Evolutionary conservation across 2,329 filamentous ascomycete genomes (phyloP).

Genomic region (Trichoderma arundinaceum): DNA sequence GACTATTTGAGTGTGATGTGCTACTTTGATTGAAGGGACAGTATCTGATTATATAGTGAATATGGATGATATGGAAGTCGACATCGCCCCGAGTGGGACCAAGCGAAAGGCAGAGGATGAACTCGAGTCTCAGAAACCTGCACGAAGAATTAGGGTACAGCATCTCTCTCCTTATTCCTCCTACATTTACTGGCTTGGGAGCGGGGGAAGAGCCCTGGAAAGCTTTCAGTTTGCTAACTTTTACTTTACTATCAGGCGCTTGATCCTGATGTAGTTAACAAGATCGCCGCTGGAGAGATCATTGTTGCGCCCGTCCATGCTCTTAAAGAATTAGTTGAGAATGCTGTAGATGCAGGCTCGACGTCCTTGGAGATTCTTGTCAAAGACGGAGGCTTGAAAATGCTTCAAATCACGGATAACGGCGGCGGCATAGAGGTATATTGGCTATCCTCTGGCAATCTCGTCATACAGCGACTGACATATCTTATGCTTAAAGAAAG

Average conservation of each 20-base stretch:
- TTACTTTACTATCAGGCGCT: constrained; percentile 64
- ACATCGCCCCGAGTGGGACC: constrained; percentile 45
- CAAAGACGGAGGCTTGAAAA: constrained; percentile 92
- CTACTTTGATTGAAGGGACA: not conserved
- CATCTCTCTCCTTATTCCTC: not conserved
- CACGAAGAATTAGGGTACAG: constrained; percentile 57
- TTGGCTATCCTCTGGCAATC: constrained; percentile 28
- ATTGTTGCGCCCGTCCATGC: constrained; percentile 97
- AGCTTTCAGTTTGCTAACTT: not conserved
- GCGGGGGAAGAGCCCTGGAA: not conserved
- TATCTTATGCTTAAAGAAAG: constrained; percentile 63
- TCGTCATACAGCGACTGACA: not conserved
- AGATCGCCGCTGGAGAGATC: constrained; percentile 97
- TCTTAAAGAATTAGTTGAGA: constrained; percentile 94
- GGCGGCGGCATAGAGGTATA: constrained; percentile 90
- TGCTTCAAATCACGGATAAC: constrained; percentile 97
- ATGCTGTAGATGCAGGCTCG: constrained; percentile 95
- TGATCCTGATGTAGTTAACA: constrained; percentile 93
- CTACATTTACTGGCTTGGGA: not conserved
- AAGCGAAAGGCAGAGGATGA: constrained; percentile 57
- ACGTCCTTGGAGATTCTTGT: constrained; percentile 88
- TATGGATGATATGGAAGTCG: constrained; percentile 53
- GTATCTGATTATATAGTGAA: not conserved
- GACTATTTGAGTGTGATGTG: not conserved
- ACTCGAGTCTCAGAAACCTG: constrained; percentile 47